These are phyloP conservation scores for Acer campestre DNA, from an alignment of 345 rosid genomes.

Conservation along the genomic window DNA sequence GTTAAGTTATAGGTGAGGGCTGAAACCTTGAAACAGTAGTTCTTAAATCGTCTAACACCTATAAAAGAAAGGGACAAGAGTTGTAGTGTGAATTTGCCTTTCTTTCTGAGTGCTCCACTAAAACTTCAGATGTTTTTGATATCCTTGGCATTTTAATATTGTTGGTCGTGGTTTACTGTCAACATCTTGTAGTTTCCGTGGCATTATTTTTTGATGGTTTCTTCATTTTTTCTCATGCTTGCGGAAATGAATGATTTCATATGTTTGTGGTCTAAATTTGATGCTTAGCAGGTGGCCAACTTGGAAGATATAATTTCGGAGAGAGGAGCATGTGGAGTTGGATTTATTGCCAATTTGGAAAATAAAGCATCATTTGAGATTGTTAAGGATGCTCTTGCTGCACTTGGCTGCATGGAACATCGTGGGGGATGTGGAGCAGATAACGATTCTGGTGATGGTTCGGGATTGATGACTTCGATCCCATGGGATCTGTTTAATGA, in stretches of 20 bases:
- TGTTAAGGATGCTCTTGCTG: constrained; percentile 77
- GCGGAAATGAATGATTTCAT: constrained; percentile 2
- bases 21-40: neutral
- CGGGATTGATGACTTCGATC: constrained; percentile 96
- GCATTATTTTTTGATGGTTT: constrained; percentile 6
- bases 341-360: constrained; percentile 96
- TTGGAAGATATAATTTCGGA: constrained; percentile 89
- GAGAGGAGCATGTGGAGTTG: constrained; percentile 99
- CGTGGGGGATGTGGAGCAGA: constrained; percentile 99
- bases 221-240: constrained; percentile 14
- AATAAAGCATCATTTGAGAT: constrained; percentile 83
- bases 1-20: neutral
- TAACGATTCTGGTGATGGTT: constrained; percentile 97
- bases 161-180: neutral
- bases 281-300: constrained; percentile 60
- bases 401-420: constrained; percentile 99
- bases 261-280: constrained; percentile 1
- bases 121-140: neutral
- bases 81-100: neutral
- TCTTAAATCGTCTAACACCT: neutral
- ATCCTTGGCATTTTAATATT: neutral
- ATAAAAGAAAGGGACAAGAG: neutral
- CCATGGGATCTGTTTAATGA: constrained; percentile 87
- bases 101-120: neutral
- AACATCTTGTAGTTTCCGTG: neutral